These are phyloP conservation scores for Hammondia hammondi DNA, from an alignment of 169 alveolate species.

Conservation along the genomic window DNA sequence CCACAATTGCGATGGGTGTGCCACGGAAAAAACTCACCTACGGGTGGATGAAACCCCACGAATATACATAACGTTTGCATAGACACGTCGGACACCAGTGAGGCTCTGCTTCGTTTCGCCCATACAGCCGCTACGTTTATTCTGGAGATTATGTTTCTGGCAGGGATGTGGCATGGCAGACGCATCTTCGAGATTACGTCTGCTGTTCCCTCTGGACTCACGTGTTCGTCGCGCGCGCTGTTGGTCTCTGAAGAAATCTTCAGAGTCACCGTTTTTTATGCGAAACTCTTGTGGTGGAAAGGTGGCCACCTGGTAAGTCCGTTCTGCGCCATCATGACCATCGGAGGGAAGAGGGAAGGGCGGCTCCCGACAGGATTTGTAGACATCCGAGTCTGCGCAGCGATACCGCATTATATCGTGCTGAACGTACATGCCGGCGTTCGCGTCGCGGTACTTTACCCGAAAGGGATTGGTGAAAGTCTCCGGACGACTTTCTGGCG, in stretches of 20 bases:
- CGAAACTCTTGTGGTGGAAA: background rate
- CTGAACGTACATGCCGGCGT: constrained; percentile 39
- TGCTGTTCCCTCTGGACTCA: background rate
- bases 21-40: too few relatives aligned
- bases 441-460: constrained; percentile 10
- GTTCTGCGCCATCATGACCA: background rate
- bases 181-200: too few relatives aligned
- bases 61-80: too few relatives aligned
- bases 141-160: too few relatives aligned
- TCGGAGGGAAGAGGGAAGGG: background rate
- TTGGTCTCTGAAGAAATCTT: background rate
- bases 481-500: background rate
- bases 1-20: too few relatives aligned
- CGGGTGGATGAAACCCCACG: too few relatives aligned
- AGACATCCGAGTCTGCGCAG: background rate
- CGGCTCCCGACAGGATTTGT: background rate
- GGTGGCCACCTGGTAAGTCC: background rate
- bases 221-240: background rate
- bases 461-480: constrained; percentile 43
- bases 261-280: background rate
- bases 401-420: constrained; percentile 44
- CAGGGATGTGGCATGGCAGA: too few relatives aligned
- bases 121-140: too few relatives aligned
- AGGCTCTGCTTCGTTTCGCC: too few relatives aligned
- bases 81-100: too few relatives aligned